Conservation (phyloP, 148 eudicot genomes). For the Fagopyrum homotropicum region DNA sequence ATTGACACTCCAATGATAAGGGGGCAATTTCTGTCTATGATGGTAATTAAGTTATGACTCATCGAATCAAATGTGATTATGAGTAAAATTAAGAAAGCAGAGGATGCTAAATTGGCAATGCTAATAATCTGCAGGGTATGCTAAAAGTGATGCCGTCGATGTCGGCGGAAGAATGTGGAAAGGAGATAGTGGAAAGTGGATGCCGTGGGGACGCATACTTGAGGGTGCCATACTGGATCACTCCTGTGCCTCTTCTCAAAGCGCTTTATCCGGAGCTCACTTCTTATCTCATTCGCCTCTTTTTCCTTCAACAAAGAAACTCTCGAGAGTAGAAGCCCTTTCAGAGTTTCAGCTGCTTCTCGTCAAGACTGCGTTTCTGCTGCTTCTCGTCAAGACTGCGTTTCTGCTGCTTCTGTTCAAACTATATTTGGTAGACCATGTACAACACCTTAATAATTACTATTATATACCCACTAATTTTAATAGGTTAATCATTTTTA, state of each 20-base stretch:
- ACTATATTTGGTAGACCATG: no score
- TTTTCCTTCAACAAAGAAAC: no score
- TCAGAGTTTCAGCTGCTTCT: no score
- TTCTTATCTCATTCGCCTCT: no score
- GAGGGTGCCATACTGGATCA: neutral
- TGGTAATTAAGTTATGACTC: neutral
- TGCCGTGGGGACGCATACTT: neutral
- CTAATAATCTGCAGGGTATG: neutral
- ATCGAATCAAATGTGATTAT: neutral
- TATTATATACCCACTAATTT: no score
- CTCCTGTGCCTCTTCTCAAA: neutral
- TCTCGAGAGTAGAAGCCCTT: no score
- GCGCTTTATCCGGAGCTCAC: no score
- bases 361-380: no score
- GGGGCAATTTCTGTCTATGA: slow-evolving; percentile 20
- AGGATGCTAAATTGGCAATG: neutral
- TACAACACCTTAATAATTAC: no score
- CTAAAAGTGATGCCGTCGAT: neutral
- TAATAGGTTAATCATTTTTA: no score
- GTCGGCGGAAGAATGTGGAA: neutral
- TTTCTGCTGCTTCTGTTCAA: no score
- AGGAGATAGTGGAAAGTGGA: neutral
- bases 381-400: no score
- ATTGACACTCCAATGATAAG: slow-evolving; percentile 21
- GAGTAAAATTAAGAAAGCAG: neutral